These are phyloP conservation scores for Naegleria fowleri DNA, from an alignment of 208 protist species.

Conservation along the genomic window DNA sequence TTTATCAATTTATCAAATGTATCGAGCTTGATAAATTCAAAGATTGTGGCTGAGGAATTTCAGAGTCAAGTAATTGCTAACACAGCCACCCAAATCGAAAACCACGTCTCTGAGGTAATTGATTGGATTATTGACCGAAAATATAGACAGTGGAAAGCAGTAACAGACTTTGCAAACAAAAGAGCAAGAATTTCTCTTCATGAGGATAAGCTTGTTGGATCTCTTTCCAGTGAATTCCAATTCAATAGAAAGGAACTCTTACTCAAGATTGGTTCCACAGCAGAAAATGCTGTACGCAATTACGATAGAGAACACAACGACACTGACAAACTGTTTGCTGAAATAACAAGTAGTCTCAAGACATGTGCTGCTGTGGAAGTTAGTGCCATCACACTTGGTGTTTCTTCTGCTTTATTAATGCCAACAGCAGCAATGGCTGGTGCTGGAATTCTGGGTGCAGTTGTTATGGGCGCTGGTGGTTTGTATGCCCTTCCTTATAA, in stretches of 20 bases:
- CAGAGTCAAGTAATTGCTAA: constrained; percentile 1
- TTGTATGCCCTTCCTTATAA: neutral
- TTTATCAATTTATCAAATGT: neutral
- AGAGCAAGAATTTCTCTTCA: neutral
- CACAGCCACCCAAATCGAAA: constrained; percentile 7
- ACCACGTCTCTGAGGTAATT: constrained; percentile 17
- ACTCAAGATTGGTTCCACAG: neutral
- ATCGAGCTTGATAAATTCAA: neutral
- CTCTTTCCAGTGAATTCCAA: constrained; percentile 5
- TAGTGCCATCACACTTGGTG: neutral
- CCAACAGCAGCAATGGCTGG: neutral
- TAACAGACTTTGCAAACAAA: neutral
- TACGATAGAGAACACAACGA: neutral
- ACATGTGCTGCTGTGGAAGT: neutral
- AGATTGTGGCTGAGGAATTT: neutral
- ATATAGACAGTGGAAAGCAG: constrained; percentile 22
- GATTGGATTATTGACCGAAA: constrained; percentile 32
- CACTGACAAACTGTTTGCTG: neutral
- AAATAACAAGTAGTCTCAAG: neutral
- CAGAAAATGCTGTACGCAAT: neutral
- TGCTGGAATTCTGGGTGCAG: neutral
- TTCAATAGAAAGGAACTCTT: constrained; percentile 24
- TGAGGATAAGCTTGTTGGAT: constrained; percentile 20
- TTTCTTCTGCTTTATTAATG: neutral
- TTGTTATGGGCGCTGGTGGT: neutral